Evolutionary conservation across 228 moss, liverwort and hornwort species (phyloP).

Genomic region (Sphagnum fallax): DNA sequence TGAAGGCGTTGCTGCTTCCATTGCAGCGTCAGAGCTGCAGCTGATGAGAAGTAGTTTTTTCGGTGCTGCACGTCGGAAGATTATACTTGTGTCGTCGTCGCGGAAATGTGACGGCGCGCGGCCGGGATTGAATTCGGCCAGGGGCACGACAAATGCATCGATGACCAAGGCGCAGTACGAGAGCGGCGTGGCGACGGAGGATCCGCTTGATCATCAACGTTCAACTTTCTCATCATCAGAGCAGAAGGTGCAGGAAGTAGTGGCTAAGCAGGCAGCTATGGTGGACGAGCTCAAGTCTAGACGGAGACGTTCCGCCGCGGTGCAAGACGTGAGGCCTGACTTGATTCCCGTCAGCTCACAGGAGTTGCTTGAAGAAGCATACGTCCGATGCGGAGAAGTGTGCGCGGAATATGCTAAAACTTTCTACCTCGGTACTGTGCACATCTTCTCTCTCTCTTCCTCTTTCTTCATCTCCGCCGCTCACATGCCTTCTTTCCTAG

Average conservation of each 20-base stretch:
- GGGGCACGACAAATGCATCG: too few species aligned
- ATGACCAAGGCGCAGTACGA: too few species aligned
- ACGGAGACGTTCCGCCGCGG: conserved; percentile 10
- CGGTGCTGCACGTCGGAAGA: too few species aligned
- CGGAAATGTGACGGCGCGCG: too few species aligned
- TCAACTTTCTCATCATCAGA: conserved; percentile 36
- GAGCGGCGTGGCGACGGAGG: too few species aligned
- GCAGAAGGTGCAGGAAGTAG: conserved; percentile 83
- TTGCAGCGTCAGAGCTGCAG: too few species aligned
- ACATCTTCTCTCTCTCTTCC: background rate
- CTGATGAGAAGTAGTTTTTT: too few species aligned
- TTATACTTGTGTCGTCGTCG: too few species aligned
- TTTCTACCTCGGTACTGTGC: conserved; percentile 64
- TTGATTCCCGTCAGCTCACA: conserved; percentile 14
- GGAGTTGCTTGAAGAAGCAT: conserved; percentile 62
- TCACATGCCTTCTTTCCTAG: background rate
- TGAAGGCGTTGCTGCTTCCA: too few species aligned
- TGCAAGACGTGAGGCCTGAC: conserved; percentile 22
- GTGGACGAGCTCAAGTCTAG: conserved; percentile 52
- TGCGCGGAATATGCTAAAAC: conserved; percentile 94
- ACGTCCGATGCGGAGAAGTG: conserved; percentile 76
- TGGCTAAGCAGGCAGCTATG: conserved; percentile 86
- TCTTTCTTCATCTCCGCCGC: background rate
- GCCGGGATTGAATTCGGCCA: too few species aligned
- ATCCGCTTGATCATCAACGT: too few species aligned